Evolutionary conservation across 2,329 filamentous ascomycete species (phyloP), one percentile per base, ranked within the genome.

Genomic region (Elsinoe necatrix): DNA sequence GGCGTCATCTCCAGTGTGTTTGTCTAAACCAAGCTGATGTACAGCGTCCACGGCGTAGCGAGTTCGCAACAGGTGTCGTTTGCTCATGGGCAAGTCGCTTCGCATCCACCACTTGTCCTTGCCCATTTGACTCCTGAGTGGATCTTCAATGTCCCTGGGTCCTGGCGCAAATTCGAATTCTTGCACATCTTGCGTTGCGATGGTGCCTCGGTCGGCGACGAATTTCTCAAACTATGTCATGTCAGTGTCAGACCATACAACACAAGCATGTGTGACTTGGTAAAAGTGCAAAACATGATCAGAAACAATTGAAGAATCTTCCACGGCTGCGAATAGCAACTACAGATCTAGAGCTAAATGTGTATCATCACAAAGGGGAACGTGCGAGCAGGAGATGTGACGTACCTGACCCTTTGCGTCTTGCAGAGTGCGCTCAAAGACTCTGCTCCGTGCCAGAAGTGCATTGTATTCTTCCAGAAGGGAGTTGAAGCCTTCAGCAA

Each of bases 261-360:
- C 5, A 34, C 27, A 16, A n/a, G 31, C 29, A 21, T 16, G 20
- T 20, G 11, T 42, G 37, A 29, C 9, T 31, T 55, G 25, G 43
- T 27, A 23, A 14, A 45, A 5, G 16, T 31, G 6, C 27, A 37
- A 58, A 43, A 57, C 56, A 55, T 50, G 52, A 60, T 74, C 72
- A 75, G 72, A 68, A 69, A 69, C 67, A 67, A 69, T 69, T 73
- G 67, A 71, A 71, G 68, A 66, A 67, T 73, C 73, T 71, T 66
- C 73, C 74, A 76, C 63, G 61, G 71, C 69, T 66, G 70, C 69
- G 45, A 56, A 45, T 62, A 63, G 67, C 70, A 70, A 68, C 73
- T 78, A 68, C 72, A 77, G 74, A 70, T 77, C 74, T 76, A 77
- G 73, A 77, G 74, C 74, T 77, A 76, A 76, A 37, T 14, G 58